These are phyloP conservation scores for Paramarasmius palmivorus DNA, from an alignment of 1,284 basidiomycete species.

Conservation along the genomic window DNA sequence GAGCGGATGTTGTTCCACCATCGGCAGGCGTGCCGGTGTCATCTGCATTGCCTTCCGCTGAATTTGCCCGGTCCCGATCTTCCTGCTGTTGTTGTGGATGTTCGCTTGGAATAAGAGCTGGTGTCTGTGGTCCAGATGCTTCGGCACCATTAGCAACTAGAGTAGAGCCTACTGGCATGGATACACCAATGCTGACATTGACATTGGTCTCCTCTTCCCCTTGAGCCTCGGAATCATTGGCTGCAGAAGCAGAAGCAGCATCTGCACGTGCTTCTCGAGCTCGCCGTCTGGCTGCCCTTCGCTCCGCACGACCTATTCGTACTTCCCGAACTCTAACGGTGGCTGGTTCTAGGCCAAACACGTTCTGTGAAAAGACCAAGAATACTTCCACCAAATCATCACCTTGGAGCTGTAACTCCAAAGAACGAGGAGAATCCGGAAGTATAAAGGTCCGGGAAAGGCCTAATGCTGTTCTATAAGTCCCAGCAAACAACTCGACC, in stretches of 20 bases:
- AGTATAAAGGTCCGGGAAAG: constrained; percentile 85
- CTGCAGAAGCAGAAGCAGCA: constrained; percentile 40
- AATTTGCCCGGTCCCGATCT: constrained; percentile 18
- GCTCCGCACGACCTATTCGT: constrained; percentile 81
- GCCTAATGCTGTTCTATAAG: constrained; percentile 77
- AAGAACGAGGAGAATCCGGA: constrained; percentile 80
- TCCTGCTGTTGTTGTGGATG: constrained; percentile 34
- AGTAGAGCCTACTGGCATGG: constrained; percentile 42
- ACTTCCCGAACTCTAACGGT: constrained; percentile 90
- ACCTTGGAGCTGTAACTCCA: constrained; percentile 87
- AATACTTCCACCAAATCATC: constrained; percentile 89
- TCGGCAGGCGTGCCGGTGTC: constrained; percentile 28
- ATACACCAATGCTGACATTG: constrained; percentile 64
- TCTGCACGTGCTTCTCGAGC: constrained; percentile 63
- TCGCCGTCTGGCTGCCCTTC: constrained; percentile 76
- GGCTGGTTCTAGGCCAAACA: constrained; percentile 86
- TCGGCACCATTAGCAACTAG: constrained; percentile 25
- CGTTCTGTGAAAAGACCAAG: constrained; percentile 84
- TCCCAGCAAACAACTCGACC: constrained; percentile 87
- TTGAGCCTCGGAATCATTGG: constrained; percentile 45
- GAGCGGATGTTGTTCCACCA: constrained; percentile 21
- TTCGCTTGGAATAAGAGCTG: constrained; percentile 40
- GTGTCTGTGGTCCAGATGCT: constrained; percentile 30
- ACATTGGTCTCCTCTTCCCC: constrained; percentile 61
- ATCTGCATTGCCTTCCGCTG: constrained; percentile 13